Evolutionary conservation across 1,284 basidiomycete genomes (phyloP), one percentile per base, ranked within the genome.

Genomic region (Papiliotrema flavescens): DNA sequence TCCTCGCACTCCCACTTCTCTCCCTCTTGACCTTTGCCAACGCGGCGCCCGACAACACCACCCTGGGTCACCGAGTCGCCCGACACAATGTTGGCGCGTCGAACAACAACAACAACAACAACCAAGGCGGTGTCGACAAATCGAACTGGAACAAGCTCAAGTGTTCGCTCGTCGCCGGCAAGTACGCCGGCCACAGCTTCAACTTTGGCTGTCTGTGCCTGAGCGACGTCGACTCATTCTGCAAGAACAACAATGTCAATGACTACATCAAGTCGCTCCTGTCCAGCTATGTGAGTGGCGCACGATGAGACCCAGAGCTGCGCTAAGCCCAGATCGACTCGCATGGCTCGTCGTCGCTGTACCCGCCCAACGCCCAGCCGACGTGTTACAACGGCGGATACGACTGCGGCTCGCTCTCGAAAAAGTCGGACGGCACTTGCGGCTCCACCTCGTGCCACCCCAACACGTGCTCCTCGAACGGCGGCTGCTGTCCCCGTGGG

Each of bases 181-280:
- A 45, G 13, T 64, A 22, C 32, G 49, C 51, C 41, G 54, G 53
- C 28, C 41, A 45, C 47, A 54, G 42, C 5, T 71, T 56, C 59
- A 53, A 71, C 55, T 67, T 71, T 51, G 69, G 69, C 26, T 71
- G 69, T 63, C 50, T 71, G 20, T 71, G 69, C 49, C 9, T 32
- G 22, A 51, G 54, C 44, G 69, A 71, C 47, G 43, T 71, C 34
- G 62, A 64, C 22, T 54, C 57, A n/a, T 69, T 61, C 50, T 65
- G 59, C 48, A 22, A 32, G 13, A 55, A 60, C 52, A 67, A 67
- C 60, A 47, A 52, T 6, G 55, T 66, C 42, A 54, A 60, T 44
- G 17, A 39, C 22, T n/a, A 48, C 34, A 43, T 67, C 47, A 54
- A 63, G 46, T 37, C 24, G 8, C 47, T 62, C 35, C 53, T 71